Base-by-base conservation (phyloP, 345 rosid genomes). In the Noccaea bulbosa region DNA sequence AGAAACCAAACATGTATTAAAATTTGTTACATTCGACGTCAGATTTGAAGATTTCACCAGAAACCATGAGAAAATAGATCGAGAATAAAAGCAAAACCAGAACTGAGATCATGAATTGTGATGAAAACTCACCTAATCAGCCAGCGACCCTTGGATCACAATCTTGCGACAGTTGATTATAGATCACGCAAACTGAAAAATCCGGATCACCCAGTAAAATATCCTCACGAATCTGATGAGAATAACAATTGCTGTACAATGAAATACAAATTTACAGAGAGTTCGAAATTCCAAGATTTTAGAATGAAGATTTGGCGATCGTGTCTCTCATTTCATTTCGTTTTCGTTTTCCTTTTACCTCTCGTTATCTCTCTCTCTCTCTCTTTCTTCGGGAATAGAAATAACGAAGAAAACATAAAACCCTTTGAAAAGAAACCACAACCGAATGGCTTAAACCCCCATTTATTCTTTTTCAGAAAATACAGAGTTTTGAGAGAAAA, bases 361-460 rank as follows among this genome's bases (percentile, higher is more conserved):
- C 62, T 61, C 60, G 20, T 8, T 55, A 11, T 30, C 61, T 76
- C 47, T 46, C 46, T 7, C 57, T 58, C 40, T 54, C 33, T 56
- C 53, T 53, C 72, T 60, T 69, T 81, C 53, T 41, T 12, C 61
- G 50, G 55, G 61, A 72, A 68, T 56, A 57, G 74, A 74, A 76
- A 45, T 27, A 32, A 50, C n/a, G 49, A 67, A 53, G 70, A 49
- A 73, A 63, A 60, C 66, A 78, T 73, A 68, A 83, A 84, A 80
- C 79, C 84, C 84, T 62, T 46, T 69, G 67, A 44, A 39, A 75
- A 76, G 48, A 79, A 79, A 70, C 77, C 79, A 79, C 75, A 62
- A 51, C 55, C 57, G 53, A 50, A 54, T 68, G 8, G 74, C 89
- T 81, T 78, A 88, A 91, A 84, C 94, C 95, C 80, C 83, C 38